Evolutionary conservation across 345 rosid genomes (phyloP), one percentile per base, ranked within the genome.

Genomic region (Salix udensis): DNA sequence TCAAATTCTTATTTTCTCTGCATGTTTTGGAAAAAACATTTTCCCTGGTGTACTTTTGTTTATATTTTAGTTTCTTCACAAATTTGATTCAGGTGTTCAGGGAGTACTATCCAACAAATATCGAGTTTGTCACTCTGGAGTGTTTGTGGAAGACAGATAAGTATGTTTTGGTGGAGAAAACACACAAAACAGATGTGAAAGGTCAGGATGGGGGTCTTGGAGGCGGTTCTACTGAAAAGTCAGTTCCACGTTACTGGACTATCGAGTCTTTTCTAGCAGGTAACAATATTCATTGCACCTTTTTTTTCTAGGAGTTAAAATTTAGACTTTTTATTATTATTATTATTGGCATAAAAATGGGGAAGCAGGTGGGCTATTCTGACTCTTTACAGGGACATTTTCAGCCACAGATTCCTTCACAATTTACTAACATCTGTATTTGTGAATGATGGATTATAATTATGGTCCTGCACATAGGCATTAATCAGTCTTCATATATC

Each of bases 101-200:
- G 40, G 98, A 95, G 84, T 89, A 85, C 46, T 93, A 88, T 81
- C 98, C 97, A 5, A 79, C 81, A 74, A 84, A 82, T 65, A 82
- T 76, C 66, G 91, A 79, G 68, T 87, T 76, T 72, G 55, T 85
- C 69, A 87, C 84, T 42, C 77, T 93, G 50, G 92, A 89, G 64
- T 93, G 91, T 66, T 75, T 77, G 50, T 93, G 96, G 94, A 61
- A 84, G 82, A 85, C 81, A 0, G 91, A 93, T 79, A 93, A 90
- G 76, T 93, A 86, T 71, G 75, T 81, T 18, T 85, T 95, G 82
- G 77, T 85, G 6, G 93, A 93, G 85, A 87, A 60, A 73, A 78
- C 74, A 26, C 81, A 82, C 66, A 87, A 82, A 77, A 60, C 26
- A 50, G 87, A 88, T 44, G 69, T 73, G 73, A 76, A 76, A 65